phyloP scores from a whole-genome alignment of 768 basidiomycete genomes.

The Boletus huronensis region DNA sequence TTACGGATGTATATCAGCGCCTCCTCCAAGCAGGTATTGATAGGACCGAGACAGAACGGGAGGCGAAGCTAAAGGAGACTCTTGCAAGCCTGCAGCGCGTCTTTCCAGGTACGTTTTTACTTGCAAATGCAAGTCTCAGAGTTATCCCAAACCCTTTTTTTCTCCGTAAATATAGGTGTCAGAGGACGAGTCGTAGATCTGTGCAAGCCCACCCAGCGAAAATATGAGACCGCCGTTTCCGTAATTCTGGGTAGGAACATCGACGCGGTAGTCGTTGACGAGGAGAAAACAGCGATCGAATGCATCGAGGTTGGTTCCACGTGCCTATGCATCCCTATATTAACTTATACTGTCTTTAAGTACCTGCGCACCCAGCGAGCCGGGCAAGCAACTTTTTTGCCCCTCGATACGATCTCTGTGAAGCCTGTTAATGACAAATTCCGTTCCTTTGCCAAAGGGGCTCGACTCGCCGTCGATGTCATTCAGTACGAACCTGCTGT shows the following conservation, averaged over 20 bases:
- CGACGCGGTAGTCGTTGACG: conserved; percentile 94
- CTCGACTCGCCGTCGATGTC: conserved; percentile 81
- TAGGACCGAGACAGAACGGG: conserved; percentile 80
- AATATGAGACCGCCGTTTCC: conserved; percentile 89
- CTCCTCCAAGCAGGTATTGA: conserved; percentile 90
- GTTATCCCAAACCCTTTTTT: background rate
- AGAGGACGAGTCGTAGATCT: conserved; percentile 90
- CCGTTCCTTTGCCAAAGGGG: conserved; percentile 86
- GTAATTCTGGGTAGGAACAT: conserved; percentile 92
- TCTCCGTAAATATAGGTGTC: conserved; percentile 53
- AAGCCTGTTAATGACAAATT: conserved; percentile 94
- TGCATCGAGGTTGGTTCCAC: conserved; percentile 77
- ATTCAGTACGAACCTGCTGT: conserved; percentile 80
- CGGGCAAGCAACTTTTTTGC: conserved; percentile 96
- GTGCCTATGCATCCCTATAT: background rate
- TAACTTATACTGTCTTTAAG: conserved; percentile 35
- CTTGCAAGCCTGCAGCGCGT: conserved; percentile 79
- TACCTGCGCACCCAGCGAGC: conserved; percentile 94
- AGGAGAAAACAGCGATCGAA: conserved; percentile 95
- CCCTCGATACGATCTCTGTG: conserved; percentile 94
- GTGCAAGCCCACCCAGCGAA: conserved; percentile 89
- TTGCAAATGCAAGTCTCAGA: background rate
- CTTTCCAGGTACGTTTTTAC: conserved; percentile 66
- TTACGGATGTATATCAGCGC: conserved; percentile 76
- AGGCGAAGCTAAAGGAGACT: conserved; percentile 81